Conservation (phyloP, 2,329 filamentous ascomycete genomes). For the Myriangium duriaei region DNA sequence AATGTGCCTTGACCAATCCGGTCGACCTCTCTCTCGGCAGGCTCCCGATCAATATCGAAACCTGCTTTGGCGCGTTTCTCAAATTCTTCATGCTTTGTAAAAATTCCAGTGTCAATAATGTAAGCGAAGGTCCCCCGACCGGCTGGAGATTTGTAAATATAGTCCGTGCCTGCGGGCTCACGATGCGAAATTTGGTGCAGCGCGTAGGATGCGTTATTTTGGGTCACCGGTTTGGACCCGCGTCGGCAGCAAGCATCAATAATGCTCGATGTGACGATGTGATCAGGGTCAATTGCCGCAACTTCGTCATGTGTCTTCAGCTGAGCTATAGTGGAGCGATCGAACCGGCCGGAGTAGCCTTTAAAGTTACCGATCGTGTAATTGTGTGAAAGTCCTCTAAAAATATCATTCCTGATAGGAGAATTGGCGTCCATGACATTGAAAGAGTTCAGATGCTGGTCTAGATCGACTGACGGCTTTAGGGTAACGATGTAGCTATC, state of each 20-base stretch:
- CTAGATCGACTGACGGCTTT: background rate
- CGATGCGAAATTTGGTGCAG: constrained; percentile 14
- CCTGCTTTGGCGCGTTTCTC: background rate
- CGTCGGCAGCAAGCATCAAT: background rate
- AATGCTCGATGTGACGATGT: background rate
- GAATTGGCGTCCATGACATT: constrained; percentile 17
- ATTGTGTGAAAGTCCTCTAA: constrained; percentile 17
- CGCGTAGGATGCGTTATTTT: constrained; percentile 1
- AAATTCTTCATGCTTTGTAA: background rate
- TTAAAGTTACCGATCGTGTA: constrained; percentile 28
- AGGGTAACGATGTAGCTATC: background rate
- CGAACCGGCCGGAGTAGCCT: constrained; percentile 25
- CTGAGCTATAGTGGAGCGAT: constrained; percentile 29
- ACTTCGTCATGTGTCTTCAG: constrained; percentile 29
- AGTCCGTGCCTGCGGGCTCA: constrained; percentile 20
- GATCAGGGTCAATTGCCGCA: background rate
- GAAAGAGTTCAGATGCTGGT: background rate
- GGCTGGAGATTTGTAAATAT: constrained; percentile 28
- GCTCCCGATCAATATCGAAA: background rate
- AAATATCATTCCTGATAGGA: constrained; percentile 1
- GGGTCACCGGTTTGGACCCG: constrained; percentile 14
- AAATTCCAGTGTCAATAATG: constrained; percentile 17
- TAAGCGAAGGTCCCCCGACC: constrained; percentile 18
- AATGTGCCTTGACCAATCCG: constrained; percentile 53
- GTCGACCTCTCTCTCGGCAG: constrained; percentile 19